phyloP scores from a whole-genome alignment of 73 alveolate genomes.

The Stentor coeruleus region DNA sequence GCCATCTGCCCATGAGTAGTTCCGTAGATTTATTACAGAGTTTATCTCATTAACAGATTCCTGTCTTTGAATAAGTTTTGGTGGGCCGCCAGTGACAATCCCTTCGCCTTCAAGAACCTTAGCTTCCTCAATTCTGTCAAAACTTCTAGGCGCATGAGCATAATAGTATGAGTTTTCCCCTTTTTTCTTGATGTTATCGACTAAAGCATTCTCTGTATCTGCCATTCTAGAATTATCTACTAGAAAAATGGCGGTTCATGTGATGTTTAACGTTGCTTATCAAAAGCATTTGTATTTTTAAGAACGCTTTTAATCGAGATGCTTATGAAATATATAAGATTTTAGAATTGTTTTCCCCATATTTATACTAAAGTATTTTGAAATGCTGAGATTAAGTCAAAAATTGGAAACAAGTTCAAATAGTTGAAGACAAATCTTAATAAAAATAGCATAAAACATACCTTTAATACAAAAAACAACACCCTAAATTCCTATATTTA shows the following conservation, averaged over 20 bases:
- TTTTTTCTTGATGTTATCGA: not conserved
- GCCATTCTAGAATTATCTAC: conserved; percentile 19
- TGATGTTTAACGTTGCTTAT: too few species aligned
- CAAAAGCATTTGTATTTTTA: too few species aligned
- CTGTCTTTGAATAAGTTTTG: not conserved
- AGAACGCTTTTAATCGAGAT: too few species aligned
- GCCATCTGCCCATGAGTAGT: conserved; percentile 3
- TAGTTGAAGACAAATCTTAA: too few species aligned
- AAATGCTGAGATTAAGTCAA: too few species aligned
- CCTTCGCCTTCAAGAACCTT: conserved; percentile 25
- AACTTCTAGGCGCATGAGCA: not conserved
- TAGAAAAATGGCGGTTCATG: conserved; percentile 10
- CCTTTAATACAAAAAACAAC: too few species aligned
- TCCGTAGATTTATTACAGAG: not conserved
- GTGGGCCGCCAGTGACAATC: conserved; percentile 27
- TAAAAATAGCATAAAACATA: too few species aligned
- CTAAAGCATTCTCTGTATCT: conserved; percentile 7
- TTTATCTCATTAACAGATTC: not conserved
- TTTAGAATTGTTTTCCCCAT: too few species aligned
- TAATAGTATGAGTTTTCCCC: conserved; percentile 21
- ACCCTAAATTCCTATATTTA: too few species aligned
- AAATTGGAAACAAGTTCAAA: too few species aligned
- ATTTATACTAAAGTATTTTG: too few species aligned
- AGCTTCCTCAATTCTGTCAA: not conserved
- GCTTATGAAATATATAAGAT: too few species aligned